Base-by-base conservation (phyloP, 805 yeast genomes). In the Yarrowia porcina region DNA sequence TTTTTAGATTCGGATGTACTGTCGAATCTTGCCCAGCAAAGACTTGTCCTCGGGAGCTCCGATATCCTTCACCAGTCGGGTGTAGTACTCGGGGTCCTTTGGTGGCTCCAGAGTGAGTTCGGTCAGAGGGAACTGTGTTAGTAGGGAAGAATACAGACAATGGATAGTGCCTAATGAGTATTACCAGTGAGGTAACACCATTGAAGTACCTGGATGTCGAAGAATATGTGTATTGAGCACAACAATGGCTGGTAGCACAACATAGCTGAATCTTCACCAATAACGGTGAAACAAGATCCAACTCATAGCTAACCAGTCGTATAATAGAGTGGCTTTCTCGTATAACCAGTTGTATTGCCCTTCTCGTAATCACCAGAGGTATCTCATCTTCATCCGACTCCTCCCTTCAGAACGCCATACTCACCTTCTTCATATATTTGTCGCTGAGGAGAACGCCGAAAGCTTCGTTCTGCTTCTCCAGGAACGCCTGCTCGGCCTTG, bases 351-450 rank as follows among this genome's bases (percentile, higher is more conserved):
- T 25, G n/a, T n/a, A n/a, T n/a, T n/a, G n/a, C n/a, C n/a, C n/a
- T n/a, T n/a, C n/a, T n/a, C n/a, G n/a, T n/a, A n/a, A n/a, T n/a
- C n/a, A n/a, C n/a, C 28, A 8, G 8, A 5, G 28, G 28, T 25
- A 25, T 25, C 8, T 25, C 28, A 4, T 25, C 28, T 25, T 8
- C 38, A n/a, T 18, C 38, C 8, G 9, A 11, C n/a, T 8, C 7
- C 11, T 2, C n/a, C 38, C 18, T 20, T 13, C 25, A 11, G 5
- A 20, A 21, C 4, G 15, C 23, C 35, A 1, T 12, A 54, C 61
- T 56, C 61, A 56, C 61, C 49, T 56, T 56, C 39, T 56, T 56
- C 61, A 39, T 56, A 49, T 56, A 56, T 23, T 56, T 56, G 49
- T 56, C 49, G 39, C 49, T 32, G 32, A 56, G 61, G 10, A 56